Base-by-base conservation (phyloP, 2,329 filamentous ascomycete species). In the Monilinia polystroma region DNA sequence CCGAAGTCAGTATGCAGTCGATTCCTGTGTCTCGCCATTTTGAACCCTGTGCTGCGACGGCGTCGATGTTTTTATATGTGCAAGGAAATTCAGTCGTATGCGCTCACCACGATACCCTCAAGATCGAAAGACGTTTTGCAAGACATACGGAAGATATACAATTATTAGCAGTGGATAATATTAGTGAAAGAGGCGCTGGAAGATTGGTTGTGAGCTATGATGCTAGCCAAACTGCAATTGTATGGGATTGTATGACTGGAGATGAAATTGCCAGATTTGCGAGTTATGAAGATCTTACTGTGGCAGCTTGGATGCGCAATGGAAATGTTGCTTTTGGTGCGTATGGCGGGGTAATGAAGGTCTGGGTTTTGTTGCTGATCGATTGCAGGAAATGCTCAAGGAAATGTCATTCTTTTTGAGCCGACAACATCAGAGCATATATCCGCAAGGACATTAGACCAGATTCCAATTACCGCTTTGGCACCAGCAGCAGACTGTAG, bases 241-340 rank as follows among this genome's bases (percentile, higher is more conserved):
- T 98, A 10, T 99, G 95, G 95, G 94, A 99, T 79, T 83, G 97
- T 68, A 87, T 96, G 80, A 96, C 92, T 0, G 95, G 95, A 59
- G 88, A 93, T 68, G 93, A 97, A 78, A 85, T 97, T 67, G 89
- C 94, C 51, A 86, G 93, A n/a, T 98, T 98, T 80, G 89, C 90
- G 32, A 95, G 93, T 0, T 97, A 96, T 75, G 92, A 96, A 75
- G 87, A 91, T 71, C 84, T 98, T 70, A 89, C 88, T 29, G 89
- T 92, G 41, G 94, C 93, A 49, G 84, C 91, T 16, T 99, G 95
- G 92, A 97, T 99, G 93, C 86, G 90, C 55, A 97, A 97, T 79
- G 95, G 95, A 65, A 96, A 97, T 79, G 89, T 99, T 72, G 94
- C 92, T 49, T 98, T 98, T 82, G 95, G 94, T 97, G 83, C 78